Evolutionary conservation across 257 asterid species (phyloP), one percentile per base, ranked within the genome.

Genomic region (Ehretia macrophylla): DNA sequence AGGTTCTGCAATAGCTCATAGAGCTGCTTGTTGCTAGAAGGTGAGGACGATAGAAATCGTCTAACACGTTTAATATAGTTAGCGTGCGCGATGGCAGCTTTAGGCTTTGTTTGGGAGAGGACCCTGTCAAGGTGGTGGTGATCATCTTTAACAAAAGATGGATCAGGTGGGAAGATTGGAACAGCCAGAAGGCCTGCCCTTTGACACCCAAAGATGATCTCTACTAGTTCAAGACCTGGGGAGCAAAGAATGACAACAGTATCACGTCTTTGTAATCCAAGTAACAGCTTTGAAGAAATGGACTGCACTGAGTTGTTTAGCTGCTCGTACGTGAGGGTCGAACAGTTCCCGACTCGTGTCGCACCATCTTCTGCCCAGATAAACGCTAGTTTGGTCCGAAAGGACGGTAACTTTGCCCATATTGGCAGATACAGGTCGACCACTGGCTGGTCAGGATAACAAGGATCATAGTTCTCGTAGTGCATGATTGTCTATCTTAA

Each of bases 381-480:
- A 62, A 86, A 84, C 51, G 90, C 95, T 27, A 82, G 88, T 68
- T 86, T 86, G 72, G 72, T 72, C 63, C 71, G 78, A 64, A 86
- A 82, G 0, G 83, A 71, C 0, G 83, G 81, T 1, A 82, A 78
- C 22, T 62, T 70, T 19, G 83, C 84, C 95, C 95, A 86, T 55
- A 72, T 71, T 23, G 82, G 87, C 62, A 84, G 93, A 85, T 82
- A 86, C 50, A 84, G 84, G 66, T 86, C 95, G 6, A 84, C 69
- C 77, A 49, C 54, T 0, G 54, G 14, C 27, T 49, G 54, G 54
- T 49, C 54, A 10, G 54, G 54, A 17, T 6, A 49, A 49, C 23
- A 49, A 17, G 54, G 54, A 49, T 49, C 54, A 8, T 49, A 49
- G 54, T 49, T 49, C 20, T 49, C 54, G n/a, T 51, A 39, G 32